Base-by-base conservation (phyloP, 768 basidiomycete species). In the Rhodotorula diobovata region DNA sequence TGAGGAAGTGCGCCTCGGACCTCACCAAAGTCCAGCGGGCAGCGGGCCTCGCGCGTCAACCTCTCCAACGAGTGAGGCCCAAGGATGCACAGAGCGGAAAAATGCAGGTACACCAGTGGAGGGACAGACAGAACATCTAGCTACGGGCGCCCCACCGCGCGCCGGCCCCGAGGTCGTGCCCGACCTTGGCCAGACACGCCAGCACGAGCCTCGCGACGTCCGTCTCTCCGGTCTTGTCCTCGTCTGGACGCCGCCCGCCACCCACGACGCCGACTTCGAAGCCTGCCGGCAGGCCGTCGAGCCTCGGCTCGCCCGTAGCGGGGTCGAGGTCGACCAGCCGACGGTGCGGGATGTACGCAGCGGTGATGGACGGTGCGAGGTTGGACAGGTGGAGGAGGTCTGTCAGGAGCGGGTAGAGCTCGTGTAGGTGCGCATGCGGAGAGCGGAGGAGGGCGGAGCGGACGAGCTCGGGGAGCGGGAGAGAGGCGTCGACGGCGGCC, bases 341-440 rank as follows among this genome's bases (percentile, higher is more conserved):
- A 0, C 72, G 68, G 16, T 67, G 58, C 3, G 72, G 72, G 5
- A 63, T 21, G 45, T 69, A 70, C 4, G 65, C 61, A 25, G 56
- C 32, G 7, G 41, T 45, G 54, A 70, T 34, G 10, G 58, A 34
- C 3, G 73, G 63, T 0, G 54, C 48, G 1, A 32, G 48, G n/a
- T 53, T 50, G 0, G 68, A 46, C n/a, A 77, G 48, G 1, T 54
- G 7, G 25, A 76, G 46, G 5, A 77, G 51, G 11, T 58, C 63
- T 28, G 57, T 59, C 35, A 77, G 61, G 28, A 90, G 81, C 0
- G 86, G 82, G 77, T 94, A 94, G 68, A 95, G 88, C 78, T 93
- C 88, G 84, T 95, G 95, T 20, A 98, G 81, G 76, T 95, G 93
- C 0, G 89, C 92, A 25, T 87, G 84, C 0, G 86, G 80, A 3